Base-by-base conservation (phyloP, 2,329 filamentous ascomycete species). In the Cordyceps cicadae region DNA sequence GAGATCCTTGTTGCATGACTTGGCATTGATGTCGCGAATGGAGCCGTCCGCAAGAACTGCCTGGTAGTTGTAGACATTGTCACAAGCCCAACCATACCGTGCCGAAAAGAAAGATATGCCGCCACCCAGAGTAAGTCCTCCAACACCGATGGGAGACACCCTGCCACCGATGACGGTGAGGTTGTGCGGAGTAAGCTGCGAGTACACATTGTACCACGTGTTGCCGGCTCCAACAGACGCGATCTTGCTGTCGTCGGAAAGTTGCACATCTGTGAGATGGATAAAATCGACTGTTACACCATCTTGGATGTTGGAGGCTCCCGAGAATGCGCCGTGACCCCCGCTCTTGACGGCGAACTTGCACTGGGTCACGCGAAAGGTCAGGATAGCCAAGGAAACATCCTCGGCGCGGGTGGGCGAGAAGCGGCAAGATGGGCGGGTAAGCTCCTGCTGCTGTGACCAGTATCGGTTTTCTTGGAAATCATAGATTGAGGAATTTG, bases 21-120 rank as follows among this genome's bases (percentile, higher is more conserved):
- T 68, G 3, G 67, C 69, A 6, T 71, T 76, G 3, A 77, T 80
- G 2, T 70, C 74, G 1, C 80, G 65, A 19, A 79, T 67, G 15
- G 70, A 63, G 1, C 81, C 81, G 32, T 69, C 69, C 0, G 75
- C 77, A 9, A 77, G 76, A 2, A 84, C 73, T 5, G 80, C 73
- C 62, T 72, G 54, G 19, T 53, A 54, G 55, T 51, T 58, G 50
- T 55, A 37, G 43, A 70, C 61, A 54, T 67, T 66, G 55, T 68
- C 67, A 32, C 67, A 67, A 0, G 66, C 64, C 59, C 65, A 68
- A 17, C 68, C 69, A 21, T 63, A 50, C 1, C 64, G 63, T 14
- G 58, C 57, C 8, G 64, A 65, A 24, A 67, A 66, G 57, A 63
- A 68, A 1, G 67, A 67, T 2, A 66, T 61, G 51, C 68, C 67